Evolutionary conservation across 306 rosid genomes (phyloP).

Genomic region (Prinsepia uniflora): DNA sequence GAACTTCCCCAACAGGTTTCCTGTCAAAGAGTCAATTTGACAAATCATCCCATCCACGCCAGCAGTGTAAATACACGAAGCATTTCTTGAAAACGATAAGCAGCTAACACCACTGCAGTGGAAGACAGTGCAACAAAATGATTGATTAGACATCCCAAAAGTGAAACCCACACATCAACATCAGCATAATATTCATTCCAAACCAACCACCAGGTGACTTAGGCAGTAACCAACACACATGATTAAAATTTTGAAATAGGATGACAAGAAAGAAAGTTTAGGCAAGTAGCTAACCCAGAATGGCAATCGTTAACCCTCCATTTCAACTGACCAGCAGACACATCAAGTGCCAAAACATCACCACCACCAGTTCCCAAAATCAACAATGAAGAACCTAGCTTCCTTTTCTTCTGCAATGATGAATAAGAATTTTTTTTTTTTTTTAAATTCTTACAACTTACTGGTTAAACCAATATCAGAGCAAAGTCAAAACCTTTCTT

Average conservation of each 20-base stretch:
- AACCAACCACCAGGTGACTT: neutral
- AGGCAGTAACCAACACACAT: neutral
- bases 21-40: conserved; percentile 56
- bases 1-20: conserved; percentile 71
- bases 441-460: neutral
- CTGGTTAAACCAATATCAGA: neutral
- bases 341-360: conserved; percentile 79
- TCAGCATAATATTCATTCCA: neutral
- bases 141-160: conserved; percentile 14
- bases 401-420: conserved; percentile 68
- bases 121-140: conserved; percentile 1
- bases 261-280: neutral
- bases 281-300: conserved; percentile 62
- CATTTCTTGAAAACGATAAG: conserved; percentile 58
- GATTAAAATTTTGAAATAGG: neutral
- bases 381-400: conserved; percentile 57
- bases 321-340: conserved; percentile 67
- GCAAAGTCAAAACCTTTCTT: conserved; percentile 47
- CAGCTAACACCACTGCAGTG: conserved; percentile 74
- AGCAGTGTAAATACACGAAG: conserved; percentile 54
- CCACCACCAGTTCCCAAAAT: conserved; percentile 92
- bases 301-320: conserved; percentile 85
- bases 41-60: conserved; percentile 90
- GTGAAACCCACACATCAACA: neutral
- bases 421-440: neutral